phyloP scores from a whole-genome alignment of 345 rosid species.

The Camelina hispida region DNA sequence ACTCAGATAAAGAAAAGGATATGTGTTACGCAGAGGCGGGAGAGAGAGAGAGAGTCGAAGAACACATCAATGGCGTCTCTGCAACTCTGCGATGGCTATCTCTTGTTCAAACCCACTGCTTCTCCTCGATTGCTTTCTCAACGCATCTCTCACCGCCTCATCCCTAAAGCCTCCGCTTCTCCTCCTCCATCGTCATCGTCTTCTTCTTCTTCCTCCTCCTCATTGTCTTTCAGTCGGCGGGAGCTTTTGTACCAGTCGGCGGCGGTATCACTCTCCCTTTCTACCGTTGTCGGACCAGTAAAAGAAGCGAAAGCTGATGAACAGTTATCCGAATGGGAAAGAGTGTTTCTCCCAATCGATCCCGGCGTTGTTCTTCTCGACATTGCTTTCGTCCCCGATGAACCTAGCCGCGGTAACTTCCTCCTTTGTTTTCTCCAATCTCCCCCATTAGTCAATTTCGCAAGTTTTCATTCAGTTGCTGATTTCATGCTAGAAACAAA shows the following conservation, averaged over 20 bases:
- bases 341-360: constrained; percentile 73
- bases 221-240: constrained; percentile 52
- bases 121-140: constrained; percentile 44
- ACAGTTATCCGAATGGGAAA: constrained; percentile 77
- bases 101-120: constrained; percentile 45
- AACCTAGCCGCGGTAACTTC: constrained; percentile 61
- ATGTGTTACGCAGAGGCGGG: constrained; percentile 29
- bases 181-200: constrained; percentile 26
- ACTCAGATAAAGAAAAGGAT: constrained; percentile 42
- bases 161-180: constrained; percentile 48
- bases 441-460: not conserved
- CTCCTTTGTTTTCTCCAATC: not conserved
- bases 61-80: constrained; percentile 50
- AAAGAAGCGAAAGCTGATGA: constrained; percentile 59
- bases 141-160: constrained; percentile 42
- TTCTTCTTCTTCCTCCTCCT: constrained; percentile 16
- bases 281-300: constrained; percentile 38
- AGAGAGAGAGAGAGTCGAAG: constrained; percentile 4
- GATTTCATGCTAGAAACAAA: not conserved
- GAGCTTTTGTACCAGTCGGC: constrained; percentile 60
- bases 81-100: constrained; percentile 47
- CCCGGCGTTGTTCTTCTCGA: constrained; percentile 98
- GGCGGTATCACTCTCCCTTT: constrained; percentile 49
- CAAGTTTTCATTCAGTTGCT: constrained; percentile 10
- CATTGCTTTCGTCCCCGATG: constrained; percentile 87